Conservation (phyloP, 208 protist genomes). For the Crithidia thermophila region DNA sequence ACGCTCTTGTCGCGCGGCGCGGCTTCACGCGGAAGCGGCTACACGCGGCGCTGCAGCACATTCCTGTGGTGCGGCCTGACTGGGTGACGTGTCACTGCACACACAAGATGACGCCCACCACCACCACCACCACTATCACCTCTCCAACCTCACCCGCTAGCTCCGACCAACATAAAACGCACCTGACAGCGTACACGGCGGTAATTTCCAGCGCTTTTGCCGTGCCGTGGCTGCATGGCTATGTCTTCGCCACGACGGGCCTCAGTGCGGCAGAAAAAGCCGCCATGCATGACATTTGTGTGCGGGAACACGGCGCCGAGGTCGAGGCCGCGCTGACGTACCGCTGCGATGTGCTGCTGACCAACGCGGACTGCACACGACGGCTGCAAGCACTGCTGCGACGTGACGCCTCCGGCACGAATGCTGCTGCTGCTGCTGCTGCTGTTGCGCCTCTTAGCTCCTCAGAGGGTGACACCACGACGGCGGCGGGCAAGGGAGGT, state of each 20-base stretch:
- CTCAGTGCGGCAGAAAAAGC: slow-evolving; percentile 45
- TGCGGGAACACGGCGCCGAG: slow-evolving; percentile 40
- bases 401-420: background rate
- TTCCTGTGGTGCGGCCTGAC: slow-evolving; percentile 54
- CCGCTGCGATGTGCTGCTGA: slow-evolving; percentile 61
- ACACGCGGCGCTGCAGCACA: slow-evolving; percentile 49
- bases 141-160: background rate
- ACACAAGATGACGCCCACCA: background rate
- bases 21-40: slow-evolving; percentile 78
- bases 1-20: slow-evolving; percentile 60
- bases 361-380: slow-evolving; percentile 40
- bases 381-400: slow-evolving; percentile 27
- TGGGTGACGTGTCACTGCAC: slow-evolving; percentile 46
- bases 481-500: background rate
- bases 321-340: slow-evolving; percentile 41
- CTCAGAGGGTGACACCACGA: background rate
- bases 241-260: slow-evolving; percentile 60
- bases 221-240: slow-evolving; percentile 65
- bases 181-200: background rate
- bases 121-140: background rate
- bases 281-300: slow-evolving; percentile 48
- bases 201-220: slow-evolving; percentile 1
- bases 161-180: too few species aligned
- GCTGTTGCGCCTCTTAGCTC: too few species aligned
- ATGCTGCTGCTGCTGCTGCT: too few species aligned